phyloP scores from a whole-genome alignment of 768 basidiomycete genomes.

The Pleurotus pulmonarius region DNA sequence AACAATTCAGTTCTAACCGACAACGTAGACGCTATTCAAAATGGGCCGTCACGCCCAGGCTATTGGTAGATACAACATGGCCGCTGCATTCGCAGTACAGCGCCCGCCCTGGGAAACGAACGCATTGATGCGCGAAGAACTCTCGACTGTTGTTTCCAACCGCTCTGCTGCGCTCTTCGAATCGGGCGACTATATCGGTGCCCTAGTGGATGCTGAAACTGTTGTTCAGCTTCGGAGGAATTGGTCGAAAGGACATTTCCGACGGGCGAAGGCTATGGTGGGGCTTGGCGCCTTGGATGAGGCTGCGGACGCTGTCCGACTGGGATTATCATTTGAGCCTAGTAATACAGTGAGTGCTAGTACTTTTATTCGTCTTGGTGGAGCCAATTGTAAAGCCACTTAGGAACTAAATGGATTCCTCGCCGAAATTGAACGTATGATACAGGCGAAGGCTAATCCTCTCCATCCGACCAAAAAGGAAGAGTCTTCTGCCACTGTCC shows the following conservation, averaged over 20 bases:
- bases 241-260: conserved; percentile 96
- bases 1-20: conserved; percentile 6
- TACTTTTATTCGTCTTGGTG: neutral
- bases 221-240: conserved; percentile 80
- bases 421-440: conserved; percentile 28
- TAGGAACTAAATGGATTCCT: conserved; percentile 22
- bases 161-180: conserved; percentile 86
- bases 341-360: conserved; percentile 33
- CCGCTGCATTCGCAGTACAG: conserved; percentile 71
- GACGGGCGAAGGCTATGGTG: conserved; percentile 85
- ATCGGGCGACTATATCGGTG: conserved; percentile 67
- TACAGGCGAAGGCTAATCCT: conserved; percentile 14
- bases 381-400: neutral
- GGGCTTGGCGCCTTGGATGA: conserved; percentile 67
- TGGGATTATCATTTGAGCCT: conserved; percentile 84
- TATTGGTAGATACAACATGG: conserved; percentile 74
- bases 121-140: conserved; percentile 81
- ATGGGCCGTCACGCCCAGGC: conserved; percentile 64
- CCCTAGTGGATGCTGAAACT: conserved; percentile 86
- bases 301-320: conserved; percentile 74
- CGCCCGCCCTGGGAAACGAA: conserved; percentile 91
- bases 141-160: conserved; percentile 87
- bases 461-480: neutral
- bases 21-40: conserved; percentile 75
- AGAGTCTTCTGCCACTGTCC: neutral